A percentile compares a stretch with the other conserved stretches of the same genome.
Evolutionary conservation across 2,329 filamentous ascomycete genomes (phyloP).

Genomic region (Botrytis cinerea): DNA sequence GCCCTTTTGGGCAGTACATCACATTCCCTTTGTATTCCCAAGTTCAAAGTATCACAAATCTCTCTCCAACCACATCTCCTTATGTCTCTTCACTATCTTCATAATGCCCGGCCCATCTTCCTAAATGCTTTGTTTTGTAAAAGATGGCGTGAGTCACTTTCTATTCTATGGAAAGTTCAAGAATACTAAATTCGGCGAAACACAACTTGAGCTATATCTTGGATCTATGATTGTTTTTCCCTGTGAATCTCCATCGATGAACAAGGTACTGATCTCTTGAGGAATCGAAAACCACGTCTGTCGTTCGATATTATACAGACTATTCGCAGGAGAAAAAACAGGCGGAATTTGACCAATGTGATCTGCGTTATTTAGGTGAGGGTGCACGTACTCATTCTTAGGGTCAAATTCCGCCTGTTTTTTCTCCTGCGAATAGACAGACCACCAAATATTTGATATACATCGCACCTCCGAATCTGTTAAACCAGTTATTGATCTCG

Average conservation of each 20-base stretch:
- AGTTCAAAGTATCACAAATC: no score
- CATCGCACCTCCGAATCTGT: neutral
- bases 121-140: neutral
- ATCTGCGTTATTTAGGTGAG: no score
- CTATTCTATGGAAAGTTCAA: neutral
- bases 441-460: neutral
- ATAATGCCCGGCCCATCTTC: no score
- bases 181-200: neutral
- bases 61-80: neutral
- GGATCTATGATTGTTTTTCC: neutral
- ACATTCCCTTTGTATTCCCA: neutral
- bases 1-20: no score
- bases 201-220: neutral
- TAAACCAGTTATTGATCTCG: neutral
- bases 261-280: neutral
- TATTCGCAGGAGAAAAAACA: no score
- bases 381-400: no score
- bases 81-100: neutral
- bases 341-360: no score
- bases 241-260: neutral
- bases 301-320: neutral
- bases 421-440: no score
- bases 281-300: neutral
- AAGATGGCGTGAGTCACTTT: neutral
- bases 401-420: no score